Conservation (phyloP, 441 rosid genomes). For the Arabidopsis lyrata region DNA sequence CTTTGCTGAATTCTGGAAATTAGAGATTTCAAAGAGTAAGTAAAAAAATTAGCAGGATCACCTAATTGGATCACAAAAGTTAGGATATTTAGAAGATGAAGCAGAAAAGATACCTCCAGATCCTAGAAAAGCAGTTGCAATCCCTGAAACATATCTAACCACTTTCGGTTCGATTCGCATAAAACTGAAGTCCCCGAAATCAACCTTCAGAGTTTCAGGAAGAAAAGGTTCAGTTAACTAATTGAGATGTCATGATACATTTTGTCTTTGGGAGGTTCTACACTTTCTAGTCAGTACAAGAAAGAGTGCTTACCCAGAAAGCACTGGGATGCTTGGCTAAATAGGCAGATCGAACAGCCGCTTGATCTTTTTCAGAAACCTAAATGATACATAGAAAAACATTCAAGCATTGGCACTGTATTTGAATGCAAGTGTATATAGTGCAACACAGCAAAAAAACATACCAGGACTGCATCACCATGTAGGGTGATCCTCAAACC, state of each 20-base stretch:
- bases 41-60: conserved; percentile 1
- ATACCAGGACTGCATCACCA: conserved; percentile 85
- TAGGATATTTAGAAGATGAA: conserved; percentile 26
- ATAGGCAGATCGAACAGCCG: conserved; percentile 72
- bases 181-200: conserved; percentile 92
- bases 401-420: conserved; percentile 18
- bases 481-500: conserved; percentile 83
- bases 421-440: conserved; percentile 10
- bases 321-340: conserved; percentile 91
- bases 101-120: conserved; percentile 72
- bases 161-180: conserved; percentile 76
- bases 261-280: neutral
- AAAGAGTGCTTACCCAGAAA: conserved; percentile 70
- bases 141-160: conserved; percentile 85
- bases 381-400: conserved; percentile 34
- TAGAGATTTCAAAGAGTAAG: neutral
- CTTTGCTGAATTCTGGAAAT: conserved; percentile 71
- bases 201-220: conserved; percentile 62
- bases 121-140: conserved; percentile 87
- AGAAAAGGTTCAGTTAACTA: conserved; percentile 13
- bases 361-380: conserved; percentile 70
- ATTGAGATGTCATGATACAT: neutral
- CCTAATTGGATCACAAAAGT: neutral
- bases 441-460: conserved; percentile 21
- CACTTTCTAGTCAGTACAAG: conserved; percentile 22